These are phyloP conservation scores for Eucalyptus melliodora DNA, from an alignment of 345 rosid genomes.

Conservation along the genomic window DNA sequence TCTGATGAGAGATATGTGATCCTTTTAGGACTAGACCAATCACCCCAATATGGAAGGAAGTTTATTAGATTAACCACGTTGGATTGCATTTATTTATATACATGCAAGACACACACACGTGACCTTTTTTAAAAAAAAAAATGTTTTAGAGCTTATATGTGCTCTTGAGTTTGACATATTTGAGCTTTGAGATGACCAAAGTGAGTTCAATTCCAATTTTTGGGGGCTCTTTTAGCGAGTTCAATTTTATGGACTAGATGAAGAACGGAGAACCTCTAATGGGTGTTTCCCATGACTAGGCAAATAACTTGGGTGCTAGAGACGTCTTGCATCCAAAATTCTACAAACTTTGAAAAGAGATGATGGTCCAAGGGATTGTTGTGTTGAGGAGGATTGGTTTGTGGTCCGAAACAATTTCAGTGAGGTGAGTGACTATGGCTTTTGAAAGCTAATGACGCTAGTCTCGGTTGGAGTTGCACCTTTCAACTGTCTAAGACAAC, in stretches of 20 bases:
- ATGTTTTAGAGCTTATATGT: not conserved
- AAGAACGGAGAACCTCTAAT: not conserved
- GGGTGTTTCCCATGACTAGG: not conserved
- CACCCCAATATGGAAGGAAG: not conserved
- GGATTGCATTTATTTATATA: not conserved
- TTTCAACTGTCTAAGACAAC: accelerated
- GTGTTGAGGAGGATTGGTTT: not conserved
- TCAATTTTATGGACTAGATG: too few species aligned
- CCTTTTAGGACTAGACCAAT: too few species aligned
- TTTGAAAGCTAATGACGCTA: accelerated
- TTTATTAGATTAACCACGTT: not conserved
- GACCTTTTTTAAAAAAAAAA: too few species aligned
- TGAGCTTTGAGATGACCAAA: not conserved
- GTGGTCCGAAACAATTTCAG: accelerated
- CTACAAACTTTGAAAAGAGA: not conserved
- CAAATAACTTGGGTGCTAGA: not conserved
- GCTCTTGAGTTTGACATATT: not conserved
- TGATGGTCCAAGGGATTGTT: not conserved
- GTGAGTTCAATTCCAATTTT: too few species aligned
- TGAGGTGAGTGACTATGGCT: not conserved
- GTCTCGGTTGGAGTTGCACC: not conserved
- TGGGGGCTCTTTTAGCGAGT: too few species aligned
- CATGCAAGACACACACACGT: not conserved
- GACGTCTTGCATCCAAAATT: not conserved
- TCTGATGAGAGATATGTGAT: not conserved